phyloP scores from a whole-genome alignment of 2,329 filamentous ascomycete genomes.

The Fusarium begoniae region DNA sequence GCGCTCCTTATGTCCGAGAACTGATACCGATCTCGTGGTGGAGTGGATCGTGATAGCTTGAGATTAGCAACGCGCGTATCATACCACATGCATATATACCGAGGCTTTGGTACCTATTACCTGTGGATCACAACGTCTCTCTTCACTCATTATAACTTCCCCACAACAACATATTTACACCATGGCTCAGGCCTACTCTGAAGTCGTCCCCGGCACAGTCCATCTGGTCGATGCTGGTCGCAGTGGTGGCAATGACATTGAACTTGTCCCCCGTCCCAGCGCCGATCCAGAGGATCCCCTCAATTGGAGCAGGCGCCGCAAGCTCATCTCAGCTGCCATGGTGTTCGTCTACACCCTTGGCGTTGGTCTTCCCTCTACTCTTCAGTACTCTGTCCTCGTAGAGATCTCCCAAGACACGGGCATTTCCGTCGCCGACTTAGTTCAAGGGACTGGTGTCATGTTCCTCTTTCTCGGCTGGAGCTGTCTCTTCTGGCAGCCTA shows the following conservation, averaged over 20 bases:
- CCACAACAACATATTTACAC: background rate
- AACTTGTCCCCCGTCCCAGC: background rate
- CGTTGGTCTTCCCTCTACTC: background rate
- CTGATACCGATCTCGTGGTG: background rate
- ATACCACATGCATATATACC: background rate
- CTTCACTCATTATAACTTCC: background rate
- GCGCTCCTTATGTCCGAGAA: background rate
- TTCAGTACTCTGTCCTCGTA: background rate
- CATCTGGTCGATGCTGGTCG: background rate
- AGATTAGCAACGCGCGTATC: background rate
- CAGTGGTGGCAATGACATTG: background rate
- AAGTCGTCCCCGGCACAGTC: background rate
- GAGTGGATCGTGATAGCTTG: background rate
- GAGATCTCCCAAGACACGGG: background rate
- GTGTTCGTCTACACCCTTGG: background rate
- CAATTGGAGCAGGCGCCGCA: background rate
- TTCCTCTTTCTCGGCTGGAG: constrained; percentile 1
- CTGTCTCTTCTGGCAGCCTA: background rate
- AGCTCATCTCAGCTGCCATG: background rate
- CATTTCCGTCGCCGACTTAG: background rate
- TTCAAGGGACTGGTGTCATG: background rate
- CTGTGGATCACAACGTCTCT: rapidly evolving
- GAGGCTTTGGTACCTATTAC: too few species aligned
- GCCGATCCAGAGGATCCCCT: constrained; percentile 1
- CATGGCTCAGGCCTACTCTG: background rate